phyloP scores from a whole-genome alignment of 1,139 yeast species.

The Zygosaccharomyces pseudobailii region DNA sequence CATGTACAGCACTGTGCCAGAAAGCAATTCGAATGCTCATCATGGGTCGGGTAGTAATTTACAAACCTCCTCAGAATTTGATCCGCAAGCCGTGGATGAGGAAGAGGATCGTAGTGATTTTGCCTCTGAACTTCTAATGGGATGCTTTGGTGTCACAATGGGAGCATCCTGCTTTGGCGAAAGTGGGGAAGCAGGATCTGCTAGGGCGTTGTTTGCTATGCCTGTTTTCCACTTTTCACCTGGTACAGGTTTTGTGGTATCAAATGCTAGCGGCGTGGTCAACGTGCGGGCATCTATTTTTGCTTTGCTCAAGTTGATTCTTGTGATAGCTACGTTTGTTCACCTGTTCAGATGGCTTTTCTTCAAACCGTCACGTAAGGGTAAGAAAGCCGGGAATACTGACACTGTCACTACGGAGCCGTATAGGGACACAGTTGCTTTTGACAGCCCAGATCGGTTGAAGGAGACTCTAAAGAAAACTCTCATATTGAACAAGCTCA shows the following conservation, averaged over 20 bases:
- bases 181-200: constrained; percentile 29
- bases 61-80: not conserved
- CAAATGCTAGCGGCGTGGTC: constrained; percentile 25
- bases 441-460: constrained; percentile 12
- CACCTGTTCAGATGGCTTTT: constrained; percentile 12
- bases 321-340: constrained; percentile 13
- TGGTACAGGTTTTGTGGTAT: constrained; percentile 25
- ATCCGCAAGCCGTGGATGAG: constrained; percentile 13
- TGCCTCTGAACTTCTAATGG: constrained; percentile 31
- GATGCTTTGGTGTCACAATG: constrained; percentile 32
- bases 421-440: constrained; percentile 18
- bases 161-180: constrained; percentile 35
- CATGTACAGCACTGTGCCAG: not conserved
- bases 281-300: constrained; percentile 27
- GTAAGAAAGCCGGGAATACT: constrained; percentile 9
- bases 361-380: constrained; percentile 9
- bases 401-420: constrained; percentile 8
- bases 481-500: constrained; percentile 16
- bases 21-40: not conserved
- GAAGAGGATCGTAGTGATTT: constrained; percentile 22
- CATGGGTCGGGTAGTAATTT: constrained; percentile 1
- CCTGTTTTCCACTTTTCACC: constrained; percentile 33
- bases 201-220: constrained; percentile 31
- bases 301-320: constrained; percentile 18
- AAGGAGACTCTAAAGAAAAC: constrained; percentile 18